Conservation (phyloP, 2,329 filamentous ascomycete species). For the Capronia americana region DNA sequence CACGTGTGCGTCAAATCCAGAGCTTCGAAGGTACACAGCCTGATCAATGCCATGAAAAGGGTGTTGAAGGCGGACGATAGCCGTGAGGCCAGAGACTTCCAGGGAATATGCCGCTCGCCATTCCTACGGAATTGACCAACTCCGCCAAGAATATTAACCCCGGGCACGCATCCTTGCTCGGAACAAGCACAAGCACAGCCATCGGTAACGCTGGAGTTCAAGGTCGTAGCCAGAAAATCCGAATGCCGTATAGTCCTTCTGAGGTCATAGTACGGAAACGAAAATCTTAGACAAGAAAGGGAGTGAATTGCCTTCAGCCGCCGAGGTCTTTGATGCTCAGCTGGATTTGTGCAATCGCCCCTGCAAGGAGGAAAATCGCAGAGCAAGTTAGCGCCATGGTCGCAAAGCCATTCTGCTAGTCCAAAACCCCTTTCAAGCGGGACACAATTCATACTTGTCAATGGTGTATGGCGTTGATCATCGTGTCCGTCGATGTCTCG, state of each 20-base stretch:
- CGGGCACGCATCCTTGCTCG: slow-evolving; percentile 6
- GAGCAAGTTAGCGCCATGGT: slow-evolving; percentile 3
- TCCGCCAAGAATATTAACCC: neutral
- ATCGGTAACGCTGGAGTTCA: slow-evolving; percentile 3
- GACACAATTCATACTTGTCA: too few species aligned
- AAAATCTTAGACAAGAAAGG: neutral
- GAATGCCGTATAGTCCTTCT: neutral
- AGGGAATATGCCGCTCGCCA: neutral
- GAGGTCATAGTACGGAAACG: too few species aligned
- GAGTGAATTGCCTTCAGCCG: slow-evolving; percentile 5
- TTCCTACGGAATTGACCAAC: neutral
- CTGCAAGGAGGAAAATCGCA: slow-evolving; percentile 1
- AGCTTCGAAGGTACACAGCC: slow-evolving; percentile 4
- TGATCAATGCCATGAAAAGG: slow-evolving; percentile 5
- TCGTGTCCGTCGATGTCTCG: slow-evolving; percentile 4
- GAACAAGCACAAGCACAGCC: slow-evolving; percentile 21
- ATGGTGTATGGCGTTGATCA: neutral
- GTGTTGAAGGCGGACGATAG: neutral
- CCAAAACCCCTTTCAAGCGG: too few species aligned
- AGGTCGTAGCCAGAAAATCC: neutral
- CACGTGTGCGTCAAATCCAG: slow-evolving; percentile 17
- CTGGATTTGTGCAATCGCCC: neutral
- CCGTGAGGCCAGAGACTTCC: neutral
- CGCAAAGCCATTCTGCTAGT: slow-evolving; percentile 5
- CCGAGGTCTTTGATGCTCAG: slow-evolving; percentile 13